Base-by-base conservation (phyloP, 768 basidiomycete species). In the Mycena venus region DNA sequence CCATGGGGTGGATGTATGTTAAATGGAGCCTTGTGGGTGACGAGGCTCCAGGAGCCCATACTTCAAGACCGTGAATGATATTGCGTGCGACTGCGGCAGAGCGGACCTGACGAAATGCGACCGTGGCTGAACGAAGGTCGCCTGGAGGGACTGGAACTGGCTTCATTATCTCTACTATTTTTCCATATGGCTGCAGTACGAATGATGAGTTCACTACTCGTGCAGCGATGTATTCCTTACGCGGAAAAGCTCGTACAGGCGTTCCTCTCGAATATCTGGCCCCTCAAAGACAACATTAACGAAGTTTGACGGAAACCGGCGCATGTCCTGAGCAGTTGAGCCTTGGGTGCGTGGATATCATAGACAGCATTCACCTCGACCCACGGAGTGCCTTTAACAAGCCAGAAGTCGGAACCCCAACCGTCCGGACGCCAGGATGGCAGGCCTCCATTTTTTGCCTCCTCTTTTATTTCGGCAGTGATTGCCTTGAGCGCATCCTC, bases 201-300 rank as follows among this genome's bases (percentile, higher is more conserved):
- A 58, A 21, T 32, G 21, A 14, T 1, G 44, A 9, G 12, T 3
- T 53, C 12, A 14, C 4, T 19, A 83, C 91, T 75, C 83, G n/a
- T n/a, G n/a, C n/a, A n/a, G n/a, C n/a, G n/a, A n/a, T n/a, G n/a
- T n/a, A n/a, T n/a, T n/a, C n/a, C n/a, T n/a, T n/a, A 95, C 96
- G 60, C 96, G 88, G 71, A 96, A 90, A 27, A 96, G 83, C 31
- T 92, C 86, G 79, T 96, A 99, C 0, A 98, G 84, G 0, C 86
- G 80, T 82, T 97, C 95, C 78, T 97, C 95, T 32, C 90, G 88
- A 2, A 97, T 84, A 79, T 98, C 97, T 1, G 96, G 93, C 0
- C 98, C 98, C 36, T 98, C 95, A 77, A 98, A 99, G 8, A 90
- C 84, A n/a, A 98, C 90, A 71, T 90, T 90, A 62, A 99, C 79